phyloP scores from a whole-genome alignment of 768 basidiomycete species.

The Clathrus columnatus region DNA sequence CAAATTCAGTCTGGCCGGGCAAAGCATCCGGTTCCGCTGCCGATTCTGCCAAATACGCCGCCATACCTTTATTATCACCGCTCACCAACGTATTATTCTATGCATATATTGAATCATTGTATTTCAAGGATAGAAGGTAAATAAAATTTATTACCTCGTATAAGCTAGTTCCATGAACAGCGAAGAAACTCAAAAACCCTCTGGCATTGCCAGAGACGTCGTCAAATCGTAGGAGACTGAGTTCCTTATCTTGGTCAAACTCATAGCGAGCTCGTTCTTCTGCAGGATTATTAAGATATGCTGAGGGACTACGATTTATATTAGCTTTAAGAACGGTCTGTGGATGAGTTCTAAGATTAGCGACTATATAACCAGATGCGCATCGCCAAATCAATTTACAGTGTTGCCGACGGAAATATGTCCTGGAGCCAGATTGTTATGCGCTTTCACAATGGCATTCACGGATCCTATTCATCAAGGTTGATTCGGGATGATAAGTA shows the following conservation, averaged over 20 bases:
- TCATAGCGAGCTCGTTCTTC: slow-evolving; percentile 59
- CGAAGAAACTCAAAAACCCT: slow-evolving; percentile 66
- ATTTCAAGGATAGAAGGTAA: background rate
- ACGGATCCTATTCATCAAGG: slow-evolving; percentile 36
- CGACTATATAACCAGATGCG: too few relatives aligned
- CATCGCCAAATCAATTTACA: background rate
- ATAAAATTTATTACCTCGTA: slow-evolving; percentile 48
- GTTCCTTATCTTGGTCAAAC: slow-evolving; percentile 66
- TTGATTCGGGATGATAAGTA: background rate
- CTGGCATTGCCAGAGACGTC: slow-evolving; percentile 47
- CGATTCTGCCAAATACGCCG: slow-evolving; percentile 71
- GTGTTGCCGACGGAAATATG: slow-evolving; percentile 58
- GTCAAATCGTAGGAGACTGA: slow-evolving; percentile 60
- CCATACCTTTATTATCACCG: slow-evolving; percentile 81
- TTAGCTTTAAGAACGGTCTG: slow-evolving; percentile 57
- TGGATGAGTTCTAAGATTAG: too few relatives aligned
- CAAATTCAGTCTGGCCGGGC: slow-evolving; percentile 63
- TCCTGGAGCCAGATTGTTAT: slow-evolving; percentile 51
- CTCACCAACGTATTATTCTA: slow-evolving; percentile 84
- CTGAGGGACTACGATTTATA: slow-evolving; percentile 65
- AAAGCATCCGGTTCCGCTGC: slow-evolving; percentile 51
- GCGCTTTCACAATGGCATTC: slow-evolving; percentile 60
- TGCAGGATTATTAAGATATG: slow-evolving; percentile 68
- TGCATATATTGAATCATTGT: too few relatives aligned
- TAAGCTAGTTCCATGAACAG: slow-evolving; percentile 75